phyloP scores from a whole-genome alignment of 192 early-diverging fungal species.

The Podila epicladia region DNA sequence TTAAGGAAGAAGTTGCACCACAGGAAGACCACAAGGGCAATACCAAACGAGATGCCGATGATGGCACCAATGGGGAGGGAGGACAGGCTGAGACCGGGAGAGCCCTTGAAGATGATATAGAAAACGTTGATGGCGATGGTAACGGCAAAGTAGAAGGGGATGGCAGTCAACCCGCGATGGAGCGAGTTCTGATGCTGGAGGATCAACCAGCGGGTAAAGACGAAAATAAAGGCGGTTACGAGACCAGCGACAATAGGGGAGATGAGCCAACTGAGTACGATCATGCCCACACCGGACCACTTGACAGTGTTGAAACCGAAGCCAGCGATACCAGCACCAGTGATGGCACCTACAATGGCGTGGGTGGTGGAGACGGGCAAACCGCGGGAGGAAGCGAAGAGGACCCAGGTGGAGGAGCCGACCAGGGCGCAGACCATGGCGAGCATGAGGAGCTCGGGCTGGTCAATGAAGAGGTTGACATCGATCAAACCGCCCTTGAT shows the following conservation, averaged over 20 bases:
- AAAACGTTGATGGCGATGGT: constrained; percentile 70
- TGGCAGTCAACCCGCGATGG: constrained; percentile 62
- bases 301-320: constrained; percentile 66
- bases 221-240: constrained; percentile 65
- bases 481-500: constrained; percentile 79
- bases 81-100: constrained; percentile 52
- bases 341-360: constrained; percentile 77
- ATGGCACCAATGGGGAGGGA: constrained; percentile 54
- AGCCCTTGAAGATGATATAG: constrained; percentile 79
- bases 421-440: constrained; percentile 79
- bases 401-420: constrained; percentile 76
- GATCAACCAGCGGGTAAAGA: constrained; percentile 66
- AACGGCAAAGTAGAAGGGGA: constrained; percentile 77
- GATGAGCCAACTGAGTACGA: constrained; percentile 74
- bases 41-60: constrained; percentile 70
- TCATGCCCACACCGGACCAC: constrained; percentile 61
- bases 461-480: constrained; percentile 57
- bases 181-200: constrained; percentile 66
- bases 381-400: constrained; percentile 70
- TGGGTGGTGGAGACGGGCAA: constrained; percentile 79
- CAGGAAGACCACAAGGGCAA: constrained; percentile 59
- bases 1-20: constrained; percentile 70
- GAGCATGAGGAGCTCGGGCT: constrained; percentile 78
- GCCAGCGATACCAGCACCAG: constrained; percentile 73
- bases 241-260: constrained; percentile 69